Conservation (phyloP, 139 green algal genomes). For the Chlamydomonas urium region DNA sequence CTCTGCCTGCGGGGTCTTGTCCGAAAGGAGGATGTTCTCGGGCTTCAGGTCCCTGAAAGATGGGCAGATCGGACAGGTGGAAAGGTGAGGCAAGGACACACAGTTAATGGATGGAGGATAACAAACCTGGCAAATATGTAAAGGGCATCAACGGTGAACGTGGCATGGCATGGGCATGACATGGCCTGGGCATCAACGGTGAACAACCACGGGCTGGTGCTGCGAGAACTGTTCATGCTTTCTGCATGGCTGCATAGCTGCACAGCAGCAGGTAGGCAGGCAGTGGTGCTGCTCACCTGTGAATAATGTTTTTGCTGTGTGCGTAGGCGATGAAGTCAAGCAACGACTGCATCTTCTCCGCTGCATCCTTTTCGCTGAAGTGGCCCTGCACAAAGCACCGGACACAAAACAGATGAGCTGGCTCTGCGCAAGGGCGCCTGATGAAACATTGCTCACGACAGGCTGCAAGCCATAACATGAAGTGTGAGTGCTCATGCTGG, state of each 20-base stretch:
- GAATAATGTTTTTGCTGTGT: conserved; percentile 57
- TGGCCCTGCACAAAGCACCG: conserved; percentile 38
- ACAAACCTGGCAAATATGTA: too few relatives aligned
- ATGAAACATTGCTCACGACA: too few relatives aligned
- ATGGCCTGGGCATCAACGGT: background rate
- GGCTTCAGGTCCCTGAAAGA: conserved; percentile 64
- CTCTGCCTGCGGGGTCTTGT: conserved; percentile 44
- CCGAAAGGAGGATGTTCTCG: conserved; percentile 93
- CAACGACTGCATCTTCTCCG: conserved; percentile 51
- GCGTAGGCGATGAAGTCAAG: conserved; percentile 55
- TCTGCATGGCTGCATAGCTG: too few relatives aligned
- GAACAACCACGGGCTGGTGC: too few relatives aligned
- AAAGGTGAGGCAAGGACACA: background rate
- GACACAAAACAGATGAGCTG: conserved; percentile 8
- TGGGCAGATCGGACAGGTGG: background rate
- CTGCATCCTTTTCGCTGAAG: conserved; percentile 57
- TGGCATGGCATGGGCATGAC: too few relatives aligned
- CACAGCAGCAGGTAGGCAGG: too few relatives aligned
- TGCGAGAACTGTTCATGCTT: too few relatives aligned
- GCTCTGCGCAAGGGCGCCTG: too few relatives aligned
- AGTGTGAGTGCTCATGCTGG: too few relatives aligned
- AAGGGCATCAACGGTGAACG: too few relatives aligned
- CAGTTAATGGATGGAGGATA: too few relatives aligned
- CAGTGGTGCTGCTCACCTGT: conserved; percentile 34
- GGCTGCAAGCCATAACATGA: too few relatives aligned